Evolutionary conservation across 305 asterid species (phyloP).

Genomic region (Solanum hybrid): DNA sequence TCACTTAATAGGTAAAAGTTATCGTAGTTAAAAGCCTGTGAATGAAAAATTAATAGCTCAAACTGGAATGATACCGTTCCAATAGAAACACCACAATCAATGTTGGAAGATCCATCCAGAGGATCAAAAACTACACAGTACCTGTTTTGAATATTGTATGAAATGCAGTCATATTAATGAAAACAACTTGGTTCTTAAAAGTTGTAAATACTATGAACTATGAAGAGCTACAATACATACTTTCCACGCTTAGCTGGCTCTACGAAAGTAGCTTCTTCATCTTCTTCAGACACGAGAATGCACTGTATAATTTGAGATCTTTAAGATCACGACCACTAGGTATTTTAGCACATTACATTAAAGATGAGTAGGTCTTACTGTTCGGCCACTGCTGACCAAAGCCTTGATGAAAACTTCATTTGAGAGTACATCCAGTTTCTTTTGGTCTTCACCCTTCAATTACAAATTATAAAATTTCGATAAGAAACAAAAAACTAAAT

Average conservation of each 20-base stretch:
- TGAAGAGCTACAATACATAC: slow-evolving; percentile 29
- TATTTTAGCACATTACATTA: neutral
- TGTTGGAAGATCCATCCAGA: slow-evolving; percentile 95
- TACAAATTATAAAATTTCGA: neutral
- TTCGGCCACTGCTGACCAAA: slow-evolving; percentile 86
- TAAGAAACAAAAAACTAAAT: neutral
- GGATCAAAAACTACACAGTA: slow-evolving; percentile 97
- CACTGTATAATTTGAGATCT: slow-evolving; percentile 35
- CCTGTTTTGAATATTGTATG: slow-evolving; percentile 25
- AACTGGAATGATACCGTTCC: slow-evolving; percentile 59
- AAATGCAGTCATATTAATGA: neutral
- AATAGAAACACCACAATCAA: slow-evolving; percentile 95
- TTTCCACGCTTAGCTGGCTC: slow-evolving; percentile 77
- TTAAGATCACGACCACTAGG: neutral
- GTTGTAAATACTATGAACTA: neutral
- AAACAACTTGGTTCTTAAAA: neutral
- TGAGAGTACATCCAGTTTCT: slow-evolving; percentile 89
- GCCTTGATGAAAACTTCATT: slow-evolving; percentile 92
- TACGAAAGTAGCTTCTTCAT: slow-evolving; percentile 85
- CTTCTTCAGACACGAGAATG: slow-evolving; percentile 98
- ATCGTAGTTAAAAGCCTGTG: neutral
- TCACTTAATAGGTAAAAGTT: neutral
- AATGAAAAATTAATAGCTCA: neutral
- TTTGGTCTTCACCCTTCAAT: slow-evolving; percentile 92
- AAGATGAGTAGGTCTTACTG: slow-evolving; percentile 43